Conservation (phyloP, 331 rosid genomes). For the Cydonia oblonga region DNA sequence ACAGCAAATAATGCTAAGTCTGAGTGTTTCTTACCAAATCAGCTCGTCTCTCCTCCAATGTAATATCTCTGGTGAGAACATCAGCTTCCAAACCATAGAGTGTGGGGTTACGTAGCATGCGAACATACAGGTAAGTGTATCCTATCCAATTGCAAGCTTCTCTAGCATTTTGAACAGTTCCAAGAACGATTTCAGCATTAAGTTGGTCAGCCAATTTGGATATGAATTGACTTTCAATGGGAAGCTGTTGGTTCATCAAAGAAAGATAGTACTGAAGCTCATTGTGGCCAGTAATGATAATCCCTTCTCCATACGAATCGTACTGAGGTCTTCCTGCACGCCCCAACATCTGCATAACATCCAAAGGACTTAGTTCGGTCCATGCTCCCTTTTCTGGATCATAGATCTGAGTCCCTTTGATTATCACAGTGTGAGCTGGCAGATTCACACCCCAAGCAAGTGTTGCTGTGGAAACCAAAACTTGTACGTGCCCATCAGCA, state of each 20-base stretch:
- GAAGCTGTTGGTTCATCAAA: slow-evolving; percentile 89
- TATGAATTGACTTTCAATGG: slow-evolving; percentile 87
- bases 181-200: slow-evolving; percentile 89
- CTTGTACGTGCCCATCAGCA: slow-evolving; percentile 93
- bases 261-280: slow-evolving; percentile 92
- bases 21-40: slow-evolving; percentile 52
- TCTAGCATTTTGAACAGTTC: slow-evolving; percentile 77
- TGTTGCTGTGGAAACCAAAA: slow-evolving; percentile 91
- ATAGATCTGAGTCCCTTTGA: slow-evolving; percentile 87
- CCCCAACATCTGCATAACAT: slow-evolving; percentile 95
- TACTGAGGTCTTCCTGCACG: slow-evolving; percentile 96
- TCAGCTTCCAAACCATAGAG: slow-evolving; percentile 78
- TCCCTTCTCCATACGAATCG: slow-evolving; percentile 84
- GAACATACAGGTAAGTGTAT: slow-evolving; percentile 72
- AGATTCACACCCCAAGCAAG: slow-evolving; percentile 99
- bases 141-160: slow-evolving; percentile 83
- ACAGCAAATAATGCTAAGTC: background rate
- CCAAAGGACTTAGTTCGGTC: slow-evolving; percentile 94
- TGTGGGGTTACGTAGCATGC: slow-evolving; percentile 72
- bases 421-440: slow-evolving; percentile 86
- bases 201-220: slow-evolving; percentile 86
- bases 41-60: slow-evolving; percentile 81
- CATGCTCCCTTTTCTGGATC: slow-evolving; percentile 94
- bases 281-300: slow-evolving; percentile 75
- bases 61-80: slow-evolving; percentile 48